These are phyloP conservation scores for Phytophthora pini DNA, from an alignment of 352 stramenopile genomes.

Conservation along the genomic window DNA sequence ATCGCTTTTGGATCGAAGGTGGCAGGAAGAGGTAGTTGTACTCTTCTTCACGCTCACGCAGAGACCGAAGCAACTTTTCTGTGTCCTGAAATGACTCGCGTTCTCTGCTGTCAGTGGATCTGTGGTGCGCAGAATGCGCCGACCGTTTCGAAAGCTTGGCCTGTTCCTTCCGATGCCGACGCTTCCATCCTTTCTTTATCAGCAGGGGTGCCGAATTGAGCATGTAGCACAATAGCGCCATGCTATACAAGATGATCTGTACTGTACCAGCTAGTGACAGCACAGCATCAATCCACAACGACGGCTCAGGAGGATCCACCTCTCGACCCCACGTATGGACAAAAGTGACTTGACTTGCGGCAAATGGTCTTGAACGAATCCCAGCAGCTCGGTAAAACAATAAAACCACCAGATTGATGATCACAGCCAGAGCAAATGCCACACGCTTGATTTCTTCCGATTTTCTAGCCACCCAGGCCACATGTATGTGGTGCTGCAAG, in stretches of 20 bases:
- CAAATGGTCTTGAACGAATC: slow-evolving; percentile 60
- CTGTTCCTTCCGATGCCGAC: slow-evolving; percentile 51
- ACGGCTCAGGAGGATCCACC: slow-evolving; percentile 30
- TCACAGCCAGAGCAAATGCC: slow-evolving; percentile 57
- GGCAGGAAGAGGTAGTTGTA: slow-evolving; percentile 72
- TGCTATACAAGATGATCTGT: slow-evolving; percentile 56
- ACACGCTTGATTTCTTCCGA: slow-evolving; percentile 57
- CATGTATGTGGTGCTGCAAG: slow-evolving; percentile 41
- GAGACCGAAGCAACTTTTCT: slow-evolving; percentile 59
- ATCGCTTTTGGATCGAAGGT: slow-evolving; percentile 21
- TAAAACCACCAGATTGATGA: slow-evolving; percentile 67
- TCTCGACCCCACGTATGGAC: slow-evolving; percentile 23
- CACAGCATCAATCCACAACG: slow-evolving; percentile 39
- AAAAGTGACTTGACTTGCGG: slow-evolving; percentile 47
- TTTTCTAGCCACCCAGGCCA: slow-evolving; percentile 47
- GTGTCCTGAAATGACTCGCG: slow-evolving; percentile 71
- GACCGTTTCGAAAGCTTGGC: slow-evolving; percentile 51
- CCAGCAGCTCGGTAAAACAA: slow-evolving; percentile 66
- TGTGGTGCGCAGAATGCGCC: slow-evolving; percentile 37
- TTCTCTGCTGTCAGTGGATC: slow-evolving; percentile 37
- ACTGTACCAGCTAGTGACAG: slow-evolving; percentile 56
- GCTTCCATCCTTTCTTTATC: slow-evolving; percentile 78
- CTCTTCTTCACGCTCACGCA: slow-evolving; percentile 67
- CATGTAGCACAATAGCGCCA: slow-evolving; percentile 66
- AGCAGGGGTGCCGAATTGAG: slow-evolving; percentile 71